A percentile compares a stretch with the other conserved stretches of the same genome.
These are phyloP conservation scores for Pythium graminicola DNA, from an alignment of 352 stramenopile genomes.

Conservation along the genomic window DNA sequence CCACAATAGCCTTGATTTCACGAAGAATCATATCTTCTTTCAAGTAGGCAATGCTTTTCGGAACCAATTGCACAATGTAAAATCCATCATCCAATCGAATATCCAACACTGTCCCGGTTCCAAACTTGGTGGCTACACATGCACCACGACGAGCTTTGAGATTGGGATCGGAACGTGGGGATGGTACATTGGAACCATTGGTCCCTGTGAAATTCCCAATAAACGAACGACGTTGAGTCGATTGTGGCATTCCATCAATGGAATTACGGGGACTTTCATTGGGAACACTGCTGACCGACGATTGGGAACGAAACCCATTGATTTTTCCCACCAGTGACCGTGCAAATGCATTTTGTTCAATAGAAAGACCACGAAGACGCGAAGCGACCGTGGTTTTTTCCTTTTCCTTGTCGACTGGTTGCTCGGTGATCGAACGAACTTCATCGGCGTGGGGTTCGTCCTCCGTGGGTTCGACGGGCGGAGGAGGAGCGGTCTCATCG, in stretches of 20 bases:
- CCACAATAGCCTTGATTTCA: conserved; percentile 80
- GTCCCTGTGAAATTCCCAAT: conserved; percentile 18
- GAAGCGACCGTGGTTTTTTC: conserved; percentile 2
- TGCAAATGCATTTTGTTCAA: conserved; percentile 26
- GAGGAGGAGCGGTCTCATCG: not conserved
- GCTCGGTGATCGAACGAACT: conserved; percentile 38
- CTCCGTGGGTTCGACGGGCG: not conserved
- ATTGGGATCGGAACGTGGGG: conserved; percentile 29
- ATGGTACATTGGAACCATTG: conserved; percentile 7
- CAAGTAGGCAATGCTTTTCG: conserved; percentile 66
- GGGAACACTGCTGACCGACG: conserved; percentile 1
- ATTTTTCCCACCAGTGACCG: conserved; percentile 22
- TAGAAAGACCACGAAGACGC: conserved; percentile 22
- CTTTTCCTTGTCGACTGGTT: conserved; percentile 15
- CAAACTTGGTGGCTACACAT: conserved; percentile 72
- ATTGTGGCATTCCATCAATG: conserved; percentile 27
- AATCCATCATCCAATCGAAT: conserved; percentile 65
- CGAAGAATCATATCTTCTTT: conserved; percentile 57
- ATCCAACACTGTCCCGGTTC: conserved; percentile 66
- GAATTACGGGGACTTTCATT: conserved; percentile 32
- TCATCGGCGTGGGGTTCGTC: conserved; percentile 30
- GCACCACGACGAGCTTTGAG: conserved; percentile 47
- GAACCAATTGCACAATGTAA: conserved; percentile 69
- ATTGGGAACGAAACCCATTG: conserved; percentile 18
- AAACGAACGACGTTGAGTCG: conserved; percentile 15